These are phyloP conservation scores for Echites panduratus DNA, from an alignment of 257 asterid species.

Conservation along the genomic window DNA sequence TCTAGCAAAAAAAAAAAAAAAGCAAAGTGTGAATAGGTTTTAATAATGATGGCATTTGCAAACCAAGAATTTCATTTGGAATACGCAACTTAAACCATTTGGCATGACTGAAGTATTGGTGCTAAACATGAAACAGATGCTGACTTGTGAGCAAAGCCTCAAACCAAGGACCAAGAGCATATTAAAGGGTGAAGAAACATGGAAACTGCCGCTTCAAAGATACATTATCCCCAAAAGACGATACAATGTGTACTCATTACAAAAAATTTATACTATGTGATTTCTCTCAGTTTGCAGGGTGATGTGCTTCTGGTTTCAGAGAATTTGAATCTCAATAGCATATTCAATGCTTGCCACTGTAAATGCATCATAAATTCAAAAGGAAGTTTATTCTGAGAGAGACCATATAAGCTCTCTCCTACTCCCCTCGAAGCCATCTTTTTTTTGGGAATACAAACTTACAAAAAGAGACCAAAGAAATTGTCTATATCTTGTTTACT, in stretches of 20 bases:
- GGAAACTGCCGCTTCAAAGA: not conserved
- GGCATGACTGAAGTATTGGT: not conserved
- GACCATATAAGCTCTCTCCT: no score
- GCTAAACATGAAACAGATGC: not conserved
- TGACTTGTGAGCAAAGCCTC: not conserved
- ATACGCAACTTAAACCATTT: not conserved
- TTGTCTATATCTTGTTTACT: not conserved
- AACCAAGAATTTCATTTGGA: not conserved
- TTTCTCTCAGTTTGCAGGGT: not conserved
- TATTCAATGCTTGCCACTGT: not conserved
- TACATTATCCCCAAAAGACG: not conserved
- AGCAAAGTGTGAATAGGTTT: not conserved
- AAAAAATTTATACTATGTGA: not conserved
- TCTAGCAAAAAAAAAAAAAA: not conserved
- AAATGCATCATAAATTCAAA: not conserved
- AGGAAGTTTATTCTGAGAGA: not conserved
- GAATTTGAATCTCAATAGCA: not conserved
- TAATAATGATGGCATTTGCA: no score
- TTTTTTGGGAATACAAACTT: no score
- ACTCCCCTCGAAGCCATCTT: no score
- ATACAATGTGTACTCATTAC: not conserved
- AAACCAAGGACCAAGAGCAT: not conserved
- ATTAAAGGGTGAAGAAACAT: not conserved
- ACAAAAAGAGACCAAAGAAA: no score
- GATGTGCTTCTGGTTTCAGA: no score